phyloP scores from a whole-genome alignment of 129 eudicot species.

The Centrapalus pauciflorus region DNA sequence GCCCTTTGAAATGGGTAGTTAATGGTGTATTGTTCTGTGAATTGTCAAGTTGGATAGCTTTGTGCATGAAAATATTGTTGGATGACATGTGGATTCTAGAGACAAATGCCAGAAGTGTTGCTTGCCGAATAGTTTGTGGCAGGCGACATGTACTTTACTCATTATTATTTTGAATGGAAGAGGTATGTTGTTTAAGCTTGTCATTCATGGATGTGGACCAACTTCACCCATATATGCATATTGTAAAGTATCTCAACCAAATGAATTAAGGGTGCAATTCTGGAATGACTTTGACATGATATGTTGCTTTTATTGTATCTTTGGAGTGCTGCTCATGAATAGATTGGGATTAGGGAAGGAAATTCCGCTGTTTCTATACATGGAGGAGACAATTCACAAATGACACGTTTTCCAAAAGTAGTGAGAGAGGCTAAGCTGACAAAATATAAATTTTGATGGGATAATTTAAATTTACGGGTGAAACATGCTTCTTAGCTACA shows the following conservation, averaged over 20 bases:
- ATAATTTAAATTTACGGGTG: background rate
- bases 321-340: background rate
- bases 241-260: background rate
- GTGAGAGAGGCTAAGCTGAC: background rate
- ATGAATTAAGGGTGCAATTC: background rate
- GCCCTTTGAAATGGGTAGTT: background rate
- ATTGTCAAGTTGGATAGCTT: background rate
- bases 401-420: background rate
- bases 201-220: background rate
- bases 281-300: background rate
- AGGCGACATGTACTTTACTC: background rate
- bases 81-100: background rate
- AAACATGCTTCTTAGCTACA: background rate
- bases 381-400: background rate
- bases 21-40: background rate
- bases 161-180: background rate
- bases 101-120: background rate
- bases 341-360: background rate
- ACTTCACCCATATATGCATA: background rate
- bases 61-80: background rate
- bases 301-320: background rate
- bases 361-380: background rate
- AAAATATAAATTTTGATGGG: too few relatives aligned
- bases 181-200: background rate
- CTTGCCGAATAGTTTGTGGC: background rate